phyloP scores from a whole-genome alignment of 2,329 filamentous ascomycete genomes.

The Verticillium klebahnii region DNA sequence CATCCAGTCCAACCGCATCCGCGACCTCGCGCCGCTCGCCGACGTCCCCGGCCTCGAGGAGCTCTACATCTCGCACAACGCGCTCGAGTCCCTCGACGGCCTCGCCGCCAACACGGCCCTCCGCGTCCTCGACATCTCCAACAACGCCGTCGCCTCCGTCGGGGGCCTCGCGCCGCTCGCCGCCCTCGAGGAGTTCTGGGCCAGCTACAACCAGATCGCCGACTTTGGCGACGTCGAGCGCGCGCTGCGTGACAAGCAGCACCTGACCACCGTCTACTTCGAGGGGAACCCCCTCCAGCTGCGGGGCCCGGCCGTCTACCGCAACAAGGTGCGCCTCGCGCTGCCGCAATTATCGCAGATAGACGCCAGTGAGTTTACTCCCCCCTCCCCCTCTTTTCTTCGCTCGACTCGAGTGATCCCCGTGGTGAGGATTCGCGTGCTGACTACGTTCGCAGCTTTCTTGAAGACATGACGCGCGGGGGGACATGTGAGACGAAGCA shows the following conservation, averaged over 20 bases:
- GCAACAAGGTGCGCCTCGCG: slow-evolving; percentile 87
- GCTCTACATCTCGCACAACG: slow-evolving; percentile 93
- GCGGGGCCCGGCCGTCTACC: slow-evolving; percentile 74
- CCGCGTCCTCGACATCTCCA: slow-evolving; percentile 80
- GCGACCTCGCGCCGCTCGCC: slow-evolving; percentile 70
- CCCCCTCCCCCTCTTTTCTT: too few species aligned
- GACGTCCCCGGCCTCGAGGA: slow-evolving; percentile 76
- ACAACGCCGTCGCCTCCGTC: slow-evolving; percentile 76
- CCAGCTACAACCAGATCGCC: slow-evolving; percentile 76
- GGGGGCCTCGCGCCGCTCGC: slow-evolving; percentile 64
- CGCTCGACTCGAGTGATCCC: neutral
- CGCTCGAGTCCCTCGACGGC: slow-evolving; percentile 71
- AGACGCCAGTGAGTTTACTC: slow-evolving; percentile 78
- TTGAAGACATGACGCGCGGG: slow-evolving; percentile 10
- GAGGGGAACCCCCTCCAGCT: slow-evolving; percentile 90
- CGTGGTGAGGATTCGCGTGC: neutral
- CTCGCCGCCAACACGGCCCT: slow-evolving; percentile 64
- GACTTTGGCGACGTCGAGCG: slow-evolving; percentile 81
- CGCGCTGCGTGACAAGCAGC: slow-evolving; percentile 71
- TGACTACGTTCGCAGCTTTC: slow-evolving; percentile 10
- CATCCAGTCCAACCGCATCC: slow-evolving; percentile 92
- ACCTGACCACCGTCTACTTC: slow-evolving; percentile 88
- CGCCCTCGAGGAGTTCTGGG: slow-evolving; percentile 88
- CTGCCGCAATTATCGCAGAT: slow-evolving; percentile 89
- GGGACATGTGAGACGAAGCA: neutral